phyloP scores from a whole-genome alignment of 1,284 basidiomycete genomes.

The Moesziomyces sp. region DNA sequence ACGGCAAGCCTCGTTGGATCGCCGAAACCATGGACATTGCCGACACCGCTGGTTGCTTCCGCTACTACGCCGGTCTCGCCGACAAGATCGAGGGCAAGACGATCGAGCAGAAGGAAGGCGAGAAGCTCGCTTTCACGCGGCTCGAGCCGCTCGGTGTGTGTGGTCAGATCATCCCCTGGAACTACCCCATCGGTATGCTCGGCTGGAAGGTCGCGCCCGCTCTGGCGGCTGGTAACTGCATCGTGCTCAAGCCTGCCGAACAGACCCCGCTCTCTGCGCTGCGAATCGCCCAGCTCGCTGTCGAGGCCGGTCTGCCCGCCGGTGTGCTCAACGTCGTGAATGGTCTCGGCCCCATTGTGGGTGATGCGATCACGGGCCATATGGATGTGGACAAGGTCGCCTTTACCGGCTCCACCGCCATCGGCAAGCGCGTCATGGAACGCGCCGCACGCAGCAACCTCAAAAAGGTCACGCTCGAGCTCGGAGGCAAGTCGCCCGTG shows the following conservation, averaged over 20 bases:
- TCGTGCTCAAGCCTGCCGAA: conserved; percentile 76
- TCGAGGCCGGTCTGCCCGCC: conserved; percentile 82
- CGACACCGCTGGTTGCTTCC: conserved; percentile 73
- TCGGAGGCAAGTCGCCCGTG: conserved; percentile 85
- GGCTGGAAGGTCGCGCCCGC: conserved; percentile 72
- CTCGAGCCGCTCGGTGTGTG: conserved; percentile 93
- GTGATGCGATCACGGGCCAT: conserved; percentile 74
- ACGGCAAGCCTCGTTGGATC: conserved; percentile 80
- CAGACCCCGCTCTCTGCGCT: conserved; percentile 75
- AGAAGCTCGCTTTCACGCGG: conserved; percentile 74
- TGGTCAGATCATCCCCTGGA: conserved; percentile 68
- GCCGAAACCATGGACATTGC: conserved; percentile 76
- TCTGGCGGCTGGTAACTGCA: conserved; percentile 68
- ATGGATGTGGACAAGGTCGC: conserved; percentile 75
- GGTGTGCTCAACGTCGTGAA: conserved; percentile 79
- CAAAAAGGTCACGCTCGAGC: conserved; percentile 81
- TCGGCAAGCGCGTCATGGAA: conserved; percentile 80
- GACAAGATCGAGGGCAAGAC: conserved; percentile 89
- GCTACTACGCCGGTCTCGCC: conserved; percentile 75
- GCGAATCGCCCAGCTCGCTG: conserved; percentile 78
- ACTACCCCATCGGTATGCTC: conserved; percentile 75
- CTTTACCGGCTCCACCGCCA: conserved; percentile 74
- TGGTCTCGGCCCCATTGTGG: conserved; percentile 83
- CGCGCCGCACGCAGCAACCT: conserved; percentile 84
- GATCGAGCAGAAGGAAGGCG: conserved; percentile 80